A percentile compares a stretch with the other conserved stretches of the same genome.
phyloP scores from a whole-genome alignment of 495 filamentous ascomycete genomes.

The Neurospora sp. region DNA sequence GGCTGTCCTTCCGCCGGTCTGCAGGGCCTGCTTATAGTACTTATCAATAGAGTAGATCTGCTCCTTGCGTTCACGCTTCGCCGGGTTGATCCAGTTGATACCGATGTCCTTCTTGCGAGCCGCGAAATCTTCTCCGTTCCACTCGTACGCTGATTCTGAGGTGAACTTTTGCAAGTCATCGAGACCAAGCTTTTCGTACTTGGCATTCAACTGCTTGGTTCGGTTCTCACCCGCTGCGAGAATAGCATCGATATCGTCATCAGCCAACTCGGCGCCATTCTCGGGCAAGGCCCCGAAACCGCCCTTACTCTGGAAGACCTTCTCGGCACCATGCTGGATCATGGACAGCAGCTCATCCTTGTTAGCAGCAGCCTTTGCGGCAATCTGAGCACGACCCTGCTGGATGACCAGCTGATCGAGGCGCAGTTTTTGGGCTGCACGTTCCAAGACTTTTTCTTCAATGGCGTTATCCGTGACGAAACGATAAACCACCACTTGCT shows the following conservation, averaged over 20 bases:
- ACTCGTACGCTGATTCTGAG: conserved; percentile 93
- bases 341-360: conserved; percentile 95
- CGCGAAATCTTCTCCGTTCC: conserved; percentile 95
- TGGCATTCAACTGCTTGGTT: conserved; percentile 79
- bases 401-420: conserved; percentile 99
- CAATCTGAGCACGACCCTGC: conserved; percentile 90
- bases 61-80: conserved; percentile 97
- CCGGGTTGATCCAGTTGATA: conserved; percentile 94
- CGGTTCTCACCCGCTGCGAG: conserved; percentile 78
- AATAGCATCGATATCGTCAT: conserved; percentile 86
- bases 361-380: conserved; percentile 72
- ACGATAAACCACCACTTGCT: conserved; percentile 91
- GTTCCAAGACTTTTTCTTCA: conserved; percentile 95
- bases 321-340: conserved; percentile 98
- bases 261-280: conserved; percentile 55
- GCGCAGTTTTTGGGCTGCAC: conserved; percentile 93
- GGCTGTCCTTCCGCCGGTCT: conserved; percentile 73
- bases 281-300: conserved; percentile 45
- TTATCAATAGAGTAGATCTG: conserved; percentile 97
- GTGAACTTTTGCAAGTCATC: conserved; percentile 98
- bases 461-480: conserved; percentile 98
- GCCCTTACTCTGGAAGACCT: conserved; percentile 67
- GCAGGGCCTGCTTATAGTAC: conserved; percentile 88
- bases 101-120: conserved; percentile 90
- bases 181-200: conserved; percentile 95